A percentile compares a stretch with the other conserved stretches of the same genome.
Conservation (phyloP, 306 rosid genomes). For the Mucuna pruriens region DNA sequence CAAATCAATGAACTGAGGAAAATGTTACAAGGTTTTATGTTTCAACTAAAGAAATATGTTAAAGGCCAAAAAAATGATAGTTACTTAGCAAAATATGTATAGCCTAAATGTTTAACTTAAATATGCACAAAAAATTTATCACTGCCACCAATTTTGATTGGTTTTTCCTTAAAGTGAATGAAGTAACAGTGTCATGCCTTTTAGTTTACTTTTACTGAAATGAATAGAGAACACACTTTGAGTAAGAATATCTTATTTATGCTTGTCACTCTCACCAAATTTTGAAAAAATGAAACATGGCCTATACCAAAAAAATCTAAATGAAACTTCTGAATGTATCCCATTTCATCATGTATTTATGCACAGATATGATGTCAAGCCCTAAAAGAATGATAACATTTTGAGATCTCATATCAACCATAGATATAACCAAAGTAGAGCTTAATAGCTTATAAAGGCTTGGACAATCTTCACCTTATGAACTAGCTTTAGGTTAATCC, state of each 20-base stretch:
- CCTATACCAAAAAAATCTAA: background rate
- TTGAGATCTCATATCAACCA: background rate
- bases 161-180: background rate
- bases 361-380: slow-evolving; percentile 30
- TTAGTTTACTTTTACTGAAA: background rate
- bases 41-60: background rate
- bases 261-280: background rate
- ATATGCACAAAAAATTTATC: background rate
- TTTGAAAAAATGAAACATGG: background rate
- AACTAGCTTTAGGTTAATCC: background rate
- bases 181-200: background rate
- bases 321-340: slow-evolving; percentile 11
- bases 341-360: slow-evolving; percentile 11
- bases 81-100: background rate
- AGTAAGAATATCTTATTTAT: background rate
- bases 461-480: background rate
- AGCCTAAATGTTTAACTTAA: slow-evolving; percentile 12
- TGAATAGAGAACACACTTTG: slow-evolving; percentile 1
- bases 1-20: slow-evolving; percentile 27
- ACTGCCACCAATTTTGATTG: slow-evolving; percentile 19
- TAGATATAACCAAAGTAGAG: background rate
- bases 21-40: slow-evolving; percentile 14
- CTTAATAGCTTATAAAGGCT: background rate
- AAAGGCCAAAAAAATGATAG: background rate
- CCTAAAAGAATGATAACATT: slow-evolving; percentile 22